Base-by-base conservation (phyloP, 306 rosid genomes). In the Corylus avellana region DNA sequence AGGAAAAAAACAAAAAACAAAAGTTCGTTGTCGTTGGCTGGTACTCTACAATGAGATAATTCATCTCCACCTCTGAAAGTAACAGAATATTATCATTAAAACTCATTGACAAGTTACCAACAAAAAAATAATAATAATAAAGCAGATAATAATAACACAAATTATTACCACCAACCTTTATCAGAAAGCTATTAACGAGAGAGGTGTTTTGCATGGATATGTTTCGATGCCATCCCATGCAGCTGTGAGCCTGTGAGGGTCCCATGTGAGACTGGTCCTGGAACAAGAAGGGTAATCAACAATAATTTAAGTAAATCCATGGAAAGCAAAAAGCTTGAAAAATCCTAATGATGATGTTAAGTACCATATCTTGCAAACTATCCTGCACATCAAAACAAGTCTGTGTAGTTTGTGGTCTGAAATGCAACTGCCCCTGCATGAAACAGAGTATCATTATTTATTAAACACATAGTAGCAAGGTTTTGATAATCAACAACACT, bases 391-490 rank as follows among this genome's bases (percentile, higher is more conserved):
- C 72, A 7, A 83, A 81, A 85, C 79, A 64, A 62, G 59, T 59
- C 0, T 78, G 4, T 70, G 73, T 53, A 6, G 78, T 25, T 58
- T 81, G 84, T 29, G 85, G 77, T 62, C 89, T 84, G 78, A 86
- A 79, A 68, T 86, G 84, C 78, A 85, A 72, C 67, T 76, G 87
- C 57, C 83, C 81, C 91, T 84, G 81, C 71, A 82, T 67, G 67
- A 46, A 74, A 44, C 42, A 73, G 10, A 20, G 16, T 47, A 62
- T 53, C 61, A 62, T 55, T 42, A 82, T 3, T 39, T 22, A 22
- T 22, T 2, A 42, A 74, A 63, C 59, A 55, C 44, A 66, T 44
- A 32, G n/a, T 27, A 51, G 12, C 69, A 29, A 4, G 69, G n/a
- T 62, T 29, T 22, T 58, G 16, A 77, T 12, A 66, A 55, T 35